Base-by-base conservation (phyloP, 345 rosid genomes). In the Rhizophora apiculata region DNA sequence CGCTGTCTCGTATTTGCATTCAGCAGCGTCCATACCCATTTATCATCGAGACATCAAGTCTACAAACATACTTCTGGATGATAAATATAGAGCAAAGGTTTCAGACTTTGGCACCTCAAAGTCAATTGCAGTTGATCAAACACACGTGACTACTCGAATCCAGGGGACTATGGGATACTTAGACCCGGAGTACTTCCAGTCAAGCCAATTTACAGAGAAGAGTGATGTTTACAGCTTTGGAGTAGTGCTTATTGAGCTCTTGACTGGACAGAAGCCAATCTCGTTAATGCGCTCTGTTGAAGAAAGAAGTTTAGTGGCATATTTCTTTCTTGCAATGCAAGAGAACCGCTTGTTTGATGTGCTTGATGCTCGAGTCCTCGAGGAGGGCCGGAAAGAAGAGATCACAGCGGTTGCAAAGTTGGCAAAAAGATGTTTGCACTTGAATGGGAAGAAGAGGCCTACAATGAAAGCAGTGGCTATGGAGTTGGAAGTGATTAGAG, bases 41-140 rank as follows among this genome's bases (percentile, higher is more conserved):
- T 52, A 52, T 52, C 56, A 52, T 19, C 37, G 64, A 13, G 64
- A 61, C 48, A 62, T 62, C 21, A n/a, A 62, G 48, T 62, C 48
- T 1, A 18, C 48, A 1, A 62, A 62, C 46, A 62, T 62, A 30
- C 64, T 62, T 3, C 6, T 62, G 22, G 64, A 62, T 26, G 64
- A 62, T 5, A 62, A 62, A 62, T 62, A 30, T 32, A 31, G 48
- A 30, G 64, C 64, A 16, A 62, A 32, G 34, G 43, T 32, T 62
- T 8, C 48, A 18, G 64, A 62, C 8, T 62, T 62, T 8, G 64
- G 64, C 43, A 19, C 31, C 22, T 62, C 64, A 31, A 30, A 20
- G 11, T 62, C 48, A 18, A 21, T 62, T 62, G 26, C 39, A 8
- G 24, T 32, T 6, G 64, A 62, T 19, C 64, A 62, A 62, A 62